Percentiles rank a stretch among this genome's conserved stretches.
Evolutionary conservation across 106 monocot genomes (phyloP).

Genomic region (Platanthera guangdongensis): DNA sequence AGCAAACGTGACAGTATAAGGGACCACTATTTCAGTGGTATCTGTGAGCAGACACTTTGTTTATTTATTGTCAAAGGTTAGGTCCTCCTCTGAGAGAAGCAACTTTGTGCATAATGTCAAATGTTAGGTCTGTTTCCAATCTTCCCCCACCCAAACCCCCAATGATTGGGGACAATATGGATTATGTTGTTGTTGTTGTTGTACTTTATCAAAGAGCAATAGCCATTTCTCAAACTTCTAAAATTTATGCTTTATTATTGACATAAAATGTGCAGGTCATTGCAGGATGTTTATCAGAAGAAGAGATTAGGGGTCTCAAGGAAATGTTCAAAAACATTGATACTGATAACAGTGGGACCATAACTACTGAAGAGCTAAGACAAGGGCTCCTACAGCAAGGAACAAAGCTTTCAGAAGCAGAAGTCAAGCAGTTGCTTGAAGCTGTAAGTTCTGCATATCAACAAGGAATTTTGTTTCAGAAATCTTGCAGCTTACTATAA

Average conservation of each 20-base stretch:
- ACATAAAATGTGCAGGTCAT: constrained; percentile 32
- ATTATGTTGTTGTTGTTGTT: too few relatives aligned
- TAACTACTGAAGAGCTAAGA: constrained; percentile 64
- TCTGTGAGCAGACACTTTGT: too few relatives aligned
- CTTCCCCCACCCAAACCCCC: too few relatives aligned
- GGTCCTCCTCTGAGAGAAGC: too few relatives aligned
- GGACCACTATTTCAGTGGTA: too few relatives aligned
- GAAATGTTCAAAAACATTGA: constrained; percentile 82
- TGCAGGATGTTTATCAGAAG: constrained; percentile 67
- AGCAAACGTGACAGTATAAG: too few relatives aligned
- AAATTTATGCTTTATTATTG: neutral
- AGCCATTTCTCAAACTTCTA: neutral
- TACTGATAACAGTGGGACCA: constrained; percentile 72
- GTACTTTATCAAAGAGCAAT: too few relatives aligned
- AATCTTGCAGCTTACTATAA: neutral
- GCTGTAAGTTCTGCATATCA: constrained; percentile 38
- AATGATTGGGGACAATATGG: too few relatives aligned
- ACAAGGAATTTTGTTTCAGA: neutral
- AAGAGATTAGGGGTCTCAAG: constrained; percentile 62
- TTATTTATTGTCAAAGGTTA: too few relatives aligned
- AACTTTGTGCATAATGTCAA: too few relatives aligned
- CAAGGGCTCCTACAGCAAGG: constrained; percentile 59
- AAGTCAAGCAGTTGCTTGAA: constrained; percentile 63
- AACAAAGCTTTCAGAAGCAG: constrained; percentile 50
- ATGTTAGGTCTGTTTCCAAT: too few relatives aligned